Percentiles rank a stretch among this genome's conserved stretches.
phyloP scores from a whole-genome alignment of 257 asterid species.

The Leptodermis oblonga region DNA sequence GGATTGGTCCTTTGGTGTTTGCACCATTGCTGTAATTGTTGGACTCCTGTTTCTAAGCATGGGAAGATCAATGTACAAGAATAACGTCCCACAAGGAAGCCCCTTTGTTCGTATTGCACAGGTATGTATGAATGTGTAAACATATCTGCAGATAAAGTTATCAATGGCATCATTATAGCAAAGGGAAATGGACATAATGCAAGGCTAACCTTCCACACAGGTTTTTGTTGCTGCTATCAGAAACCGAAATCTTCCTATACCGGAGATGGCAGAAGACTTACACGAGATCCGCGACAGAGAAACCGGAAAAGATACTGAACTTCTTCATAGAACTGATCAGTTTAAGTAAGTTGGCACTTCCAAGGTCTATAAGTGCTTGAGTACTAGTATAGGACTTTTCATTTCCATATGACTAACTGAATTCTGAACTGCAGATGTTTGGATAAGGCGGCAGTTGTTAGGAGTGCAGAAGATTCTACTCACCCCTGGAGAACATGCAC shows the following conservation, averaged over 20 bases:
- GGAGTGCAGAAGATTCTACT: constrained; percentile 15
- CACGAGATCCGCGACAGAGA: constrained; percentile 53
- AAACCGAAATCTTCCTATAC: constrained; percentile 48
- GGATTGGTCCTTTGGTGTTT: constrained; percentile 74
- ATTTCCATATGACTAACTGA: background rate
- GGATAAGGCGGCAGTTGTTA: constrained; percentile 54
- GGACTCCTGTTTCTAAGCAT: constrained; percentile 42
- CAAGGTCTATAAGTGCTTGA: background rate
- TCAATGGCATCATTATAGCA: background rate
- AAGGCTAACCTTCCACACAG: constrained; percentile 23
- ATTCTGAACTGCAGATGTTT: constrained; percentile 37
- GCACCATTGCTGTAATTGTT: constrained; percentile 40
- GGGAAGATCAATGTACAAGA: constrained; percentile 49
- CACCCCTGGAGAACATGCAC: constrained; percentile 59
- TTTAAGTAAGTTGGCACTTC: constrained; percentile 39
- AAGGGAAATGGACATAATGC: constrained; percentile 1
- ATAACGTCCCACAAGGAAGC: constrained; percentile 56
- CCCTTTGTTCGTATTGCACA: constrained; percentile 50
- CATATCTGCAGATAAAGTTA: background rate
- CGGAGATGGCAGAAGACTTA: constrained; percentile 34
- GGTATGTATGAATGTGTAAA: constrained; percentile 22
- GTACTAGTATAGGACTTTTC: background rate
- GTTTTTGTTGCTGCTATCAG: constrained; percentile 58
- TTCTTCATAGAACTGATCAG: constrained; percentile 60
- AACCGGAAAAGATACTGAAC: constrained; percentile 34